phyloP scores from a whole-genome alignment of 495 filamentous ascomycete species.

The Aspergillus biplanus region DNA sequence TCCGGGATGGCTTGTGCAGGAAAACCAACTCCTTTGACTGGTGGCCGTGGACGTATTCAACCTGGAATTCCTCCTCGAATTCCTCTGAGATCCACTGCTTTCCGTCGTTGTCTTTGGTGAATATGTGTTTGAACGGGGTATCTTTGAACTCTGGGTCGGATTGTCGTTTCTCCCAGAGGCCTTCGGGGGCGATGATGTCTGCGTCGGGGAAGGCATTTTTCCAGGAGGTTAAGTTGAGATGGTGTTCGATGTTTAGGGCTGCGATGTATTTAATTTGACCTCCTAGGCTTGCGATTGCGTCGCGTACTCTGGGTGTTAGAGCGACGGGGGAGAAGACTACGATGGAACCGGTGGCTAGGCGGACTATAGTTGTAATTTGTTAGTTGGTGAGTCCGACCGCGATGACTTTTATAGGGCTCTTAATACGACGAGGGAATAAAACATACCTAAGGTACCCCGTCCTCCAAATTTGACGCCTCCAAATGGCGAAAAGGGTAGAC shows the following conservation, averaged over 20 bases:
- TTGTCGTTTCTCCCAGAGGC: slow-evolving; percentile 79
- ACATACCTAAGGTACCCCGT: slow-evolving; percentile 77
- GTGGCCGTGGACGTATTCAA: slow-evolving; percentile 78
- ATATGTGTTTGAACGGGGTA: slow-evolving; percentile 62
- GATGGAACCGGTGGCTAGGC: slow-evolving; percentile 72
- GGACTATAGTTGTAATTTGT: slow-evolving; percentile 46
- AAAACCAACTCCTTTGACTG: slow-evolving; percentile 84
- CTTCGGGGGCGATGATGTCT: slow-evolving; percentile 78
- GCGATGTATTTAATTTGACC: slow-evolving; percentile 76
- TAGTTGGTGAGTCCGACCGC: neutral
- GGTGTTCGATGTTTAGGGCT: slow-evolving; percentile 86
- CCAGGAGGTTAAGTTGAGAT: slow-evolving; percentile 87
- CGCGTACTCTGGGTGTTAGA: slow-evolving; percentile 73
- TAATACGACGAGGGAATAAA: neutral
- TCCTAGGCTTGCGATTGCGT: slow-evolving; percentile 64
- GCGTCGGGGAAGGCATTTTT: slow-evolving; percentile 74
- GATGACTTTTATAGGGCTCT: neutral
- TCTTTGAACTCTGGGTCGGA: slow-evolving; percentile 61
- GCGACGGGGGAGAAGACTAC: slow-evolving; percentile 80
- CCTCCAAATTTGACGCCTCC: slow-evolving; percentile 82
- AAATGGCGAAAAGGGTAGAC: slow-evolving; percentile 82
- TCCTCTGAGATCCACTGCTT: slow-evolving; percentile 64
- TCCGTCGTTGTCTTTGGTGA: slow-evolving; percentile 48
- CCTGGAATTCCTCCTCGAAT: slow-evolving; percentile 82
- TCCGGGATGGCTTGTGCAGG: slow-evolving; percentile 72